Base-by-base conservation (phyloP, 2,329 filamentous ascomycete genomes). In the Delphinella strobiligena region DNA sequence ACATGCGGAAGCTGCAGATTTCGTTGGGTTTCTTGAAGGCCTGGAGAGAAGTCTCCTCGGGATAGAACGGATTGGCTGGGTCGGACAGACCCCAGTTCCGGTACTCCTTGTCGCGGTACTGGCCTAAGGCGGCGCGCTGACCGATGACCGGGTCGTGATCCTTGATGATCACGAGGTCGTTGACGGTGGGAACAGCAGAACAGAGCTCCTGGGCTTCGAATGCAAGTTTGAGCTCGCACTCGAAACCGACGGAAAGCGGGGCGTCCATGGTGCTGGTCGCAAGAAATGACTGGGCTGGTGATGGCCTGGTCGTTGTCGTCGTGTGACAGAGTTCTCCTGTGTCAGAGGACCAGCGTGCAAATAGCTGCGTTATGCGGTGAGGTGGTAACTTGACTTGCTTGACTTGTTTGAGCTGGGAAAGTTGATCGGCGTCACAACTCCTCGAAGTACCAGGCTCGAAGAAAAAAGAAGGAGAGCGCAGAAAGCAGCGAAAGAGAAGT, bases 211-310 rank as follows among this genome's bases (percentile, higher is more conserved):
- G 9, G 19, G 38, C 34, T 19, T 42, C 37, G 36, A 46, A 46
- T 12, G 33, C 36, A 30, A 46, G 27, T n/a, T 42, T 34, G 17
- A 29, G 31, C 29, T 46, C 42, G n/a, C 42, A 11, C 32, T 46
- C 42, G 24, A 46, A 30, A 27, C 44, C 44, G 37, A 46, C 40
- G 17, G 44, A 32, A 7, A 46, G 42, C 11, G 9, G 31, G 11
- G 35, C 14, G 27, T 15, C 31, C 12, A 29, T 15, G n/a, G 12
- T 31, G 12, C 9, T 36, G 19, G 22, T 22, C n/a, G 14, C 3
- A 8, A 36, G 2, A 17, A 18, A 30, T 36, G 17, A 12, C 10
- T 31, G 5, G 12, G 15, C 10, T 18, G 31, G 35, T 40, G 11
- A 7, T 36, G 37, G 16, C n/a, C n/a, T n/a, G n/a, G n/a, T n/a